Percentiles rank a stretch among this genome's conserved stretches.
Conservation (phyloP, 148 eudicot genomes). For the Rhododendron williamsianum region DNA sequence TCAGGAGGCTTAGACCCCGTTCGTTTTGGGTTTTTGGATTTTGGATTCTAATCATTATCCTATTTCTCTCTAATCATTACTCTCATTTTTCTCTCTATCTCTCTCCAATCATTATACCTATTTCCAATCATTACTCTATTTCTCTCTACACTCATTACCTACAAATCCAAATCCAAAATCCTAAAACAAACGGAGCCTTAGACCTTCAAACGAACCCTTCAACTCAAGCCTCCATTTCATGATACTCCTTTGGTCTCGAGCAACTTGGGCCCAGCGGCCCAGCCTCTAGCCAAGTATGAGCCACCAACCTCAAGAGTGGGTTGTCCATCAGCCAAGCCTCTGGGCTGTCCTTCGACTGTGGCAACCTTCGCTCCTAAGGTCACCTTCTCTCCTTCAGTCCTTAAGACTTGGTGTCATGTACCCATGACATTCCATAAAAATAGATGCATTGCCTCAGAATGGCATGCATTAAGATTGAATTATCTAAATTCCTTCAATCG, state of each 20-base stretch:
- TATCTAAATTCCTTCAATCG: background rate
- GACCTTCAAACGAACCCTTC: background rate
- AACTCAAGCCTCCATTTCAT: background rate
- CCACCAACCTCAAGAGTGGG: background rate
- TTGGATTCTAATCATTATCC: too few relatives aligned
- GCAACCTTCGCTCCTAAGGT: background rate
- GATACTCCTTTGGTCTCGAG: background rate
- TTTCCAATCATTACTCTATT: too few relatives aligned
- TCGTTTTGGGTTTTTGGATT: too few relatives aligned
- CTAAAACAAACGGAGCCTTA: background rate
- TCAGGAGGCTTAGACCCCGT: background rate
- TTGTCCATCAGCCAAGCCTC: background rate
- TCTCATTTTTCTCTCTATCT: too few relatives aligned
- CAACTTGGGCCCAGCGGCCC: background rate
- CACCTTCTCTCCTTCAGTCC: background rate
- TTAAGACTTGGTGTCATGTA: background rate
- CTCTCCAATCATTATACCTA: too few relatives aligned
- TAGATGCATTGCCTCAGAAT: conserved; percentile 4
- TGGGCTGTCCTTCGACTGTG: background rate
- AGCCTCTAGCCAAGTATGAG: background rate
- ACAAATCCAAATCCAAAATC: too few relatives aligned
- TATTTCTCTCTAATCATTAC: too few relatives aligned
- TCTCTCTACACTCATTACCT: too few relatives aligned
- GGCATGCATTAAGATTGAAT: background rate
- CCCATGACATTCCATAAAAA: background rate